phyloP scores from a whole-genome alignment of 1,284 basidiomycete genomes.

The Pseudozyma sp. region DNA sequence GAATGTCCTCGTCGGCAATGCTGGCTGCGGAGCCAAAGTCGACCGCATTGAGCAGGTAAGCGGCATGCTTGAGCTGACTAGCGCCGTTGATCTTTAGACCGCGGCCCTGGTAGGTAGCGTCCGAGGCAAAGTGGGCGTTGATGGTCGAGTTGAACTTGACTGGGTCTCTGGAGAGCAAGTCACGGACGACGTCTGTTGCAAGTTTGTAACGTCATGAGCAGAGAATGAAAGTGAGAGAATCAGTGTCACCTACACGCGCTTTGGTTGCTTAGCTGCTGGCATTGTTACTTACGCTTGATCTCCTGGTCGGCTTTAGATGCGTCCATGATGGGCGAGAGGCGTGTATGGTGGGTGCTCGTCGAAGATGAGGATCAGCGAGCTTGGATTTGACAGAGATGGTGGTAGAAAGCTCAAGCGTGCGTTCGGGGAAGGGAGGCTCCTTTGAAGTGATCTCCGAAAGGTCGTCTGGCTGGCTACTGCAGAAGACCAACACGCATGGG shows the following conservation, averaged over 20 bases:
- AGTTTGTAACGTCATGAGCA: background rate
- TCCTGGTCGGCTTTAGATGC: constrained; percentile 30
- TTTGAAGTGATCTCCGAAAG: background rate
- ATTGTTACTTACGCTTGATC: constrained; percentile 25
- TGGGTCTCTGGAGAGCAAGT: constrained; percentile 47
- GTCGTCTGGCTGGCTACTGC: background rate
- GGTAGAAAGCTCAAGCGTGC: background rate
- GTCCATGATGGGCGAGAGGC: constrained; percentile 19
- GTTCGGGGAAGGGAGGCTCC: background rate
- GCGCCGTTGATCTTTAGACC: constrained; percentile 51
- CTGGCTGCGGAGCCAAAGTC: constrained; percentile 45
- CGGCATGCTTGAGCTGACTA: constrained; percentile 51
- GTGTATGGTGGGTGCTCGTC: background rate
- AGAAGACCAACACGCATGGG: no score
- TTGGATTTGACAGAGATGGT: background rate
- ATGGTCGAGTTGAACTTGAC: constrained; percentile 55
- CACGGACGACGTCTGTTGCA: constrained; percentile 31
- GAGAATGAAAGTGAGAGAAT: background rate
- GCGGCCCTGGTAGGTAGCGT: constrained; percentile 46
- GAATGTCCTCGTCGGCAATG: constrained; percentile 37
- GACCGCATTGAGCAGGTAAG: constrained; percentile 41
- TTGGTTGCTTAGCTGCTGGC: background rate
- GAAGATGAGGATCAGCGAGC: background rate
- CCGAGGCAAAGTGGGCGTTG: constrained; percentile 50
- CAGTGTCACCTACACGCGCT: background rate